These are phyloP conservation scores for Leptomonas pyrrhocoris DNA, from an alignment of 208 protist genomes.

Conservation along the genomic window DNA sequence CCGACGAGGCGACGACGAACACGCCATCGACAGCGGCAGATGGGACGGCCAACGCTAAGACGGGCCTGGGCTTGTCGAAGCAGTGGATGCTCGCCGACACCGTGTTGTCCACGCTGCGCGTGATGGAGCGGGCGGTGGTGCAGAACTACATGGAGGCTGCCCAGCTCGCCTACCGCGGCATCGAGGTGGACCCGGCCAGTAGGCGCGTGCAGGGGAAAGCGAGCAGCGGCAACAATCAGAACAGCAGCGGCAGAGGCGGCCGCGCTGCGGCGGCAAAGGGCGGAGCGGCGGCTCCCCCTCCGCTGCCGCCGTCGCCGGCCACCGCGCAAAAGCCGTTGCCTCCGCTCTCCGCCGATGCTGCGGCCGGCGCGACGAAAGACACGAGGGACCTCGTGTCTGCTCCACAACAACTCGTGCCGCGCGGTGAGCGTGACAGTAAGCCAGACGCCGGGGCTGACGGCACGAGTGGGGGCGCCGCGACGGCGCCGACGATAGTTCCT, in stretches of 20 bases:
- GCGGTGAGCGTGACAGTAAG: neutral
- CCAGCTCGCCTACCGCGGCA: slow-evolving; percentile 88
- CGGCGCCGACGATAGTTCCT: no score
- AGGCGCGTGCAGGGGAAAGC: neutral
- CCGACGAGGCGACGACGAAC: slow-evolving; percentile 13
- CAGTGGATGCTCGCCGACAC: slow-evolving; percentile 86
- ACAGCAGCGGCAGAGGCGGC: neutral
- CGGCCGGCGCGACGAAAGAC: neutral
- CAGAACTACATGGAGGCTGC: slow-evolving; percentile 88
- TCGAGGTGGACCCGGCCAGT: slow-evolving; percentile 53
- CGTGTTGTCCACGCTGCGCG: slow-evolving; percentile 75
- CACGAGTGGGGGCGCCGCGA: no score
- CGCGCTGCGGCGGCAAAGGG: neutral
- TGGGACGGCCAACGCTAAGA: slow-evolving; percentile 4
- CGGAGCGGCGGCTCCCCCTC: neutral
- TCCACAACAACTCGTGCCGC: neutral
- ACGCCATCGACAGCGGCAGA: neutral
- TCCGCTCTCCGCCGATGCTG: neutral
- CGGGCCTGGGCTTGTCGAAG: slow-evolving; percentile 11
- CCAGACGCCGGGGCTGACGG: neutral
- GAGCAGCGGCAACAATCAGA: neutral
- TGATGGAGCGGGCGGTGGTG: slow-evolving; percentile 93
- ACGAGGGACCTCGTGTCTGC: neutral
- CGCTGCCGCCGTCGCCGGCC: neutral
- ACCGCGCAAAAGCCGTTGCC: slow-evolving; percentile 8